Base-by-base conservation (phyloP, 768 basidiomycete species). In the Lactifluus rugatus region DNA sequence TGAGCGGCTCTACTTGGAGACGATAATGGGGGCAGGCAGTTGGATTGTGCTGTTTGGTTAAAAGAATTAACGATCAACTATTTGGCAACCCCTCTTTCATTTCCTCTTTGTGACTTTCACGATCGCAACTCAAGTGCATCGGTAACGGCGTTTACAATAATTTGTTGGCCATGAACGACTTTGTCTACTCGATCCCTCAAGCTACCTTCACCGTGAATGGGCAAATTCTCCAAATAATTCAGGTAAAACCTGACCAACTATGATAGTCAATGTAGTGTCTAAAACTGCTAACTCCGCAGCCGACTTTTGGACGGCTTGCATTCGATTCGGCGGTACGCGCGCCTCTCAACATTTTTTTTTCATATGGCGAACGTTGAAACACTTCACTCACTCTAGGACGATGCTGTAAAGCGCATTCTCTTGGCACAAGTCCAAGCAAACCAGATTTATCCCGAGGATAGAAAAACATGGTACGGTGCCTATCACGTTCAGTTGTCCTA, bases 191-290 rank as follows among this genome's bases (percentile, higher is more conserved):
- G 3, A 54, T 54, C 10, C 53, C 53, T 8, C 46, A 54, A 25
- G 53, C 53, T 3, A 34, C 53, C 8, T 54, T 47, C 53, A 42
- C 31, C 3, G 31, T 54, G 45, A 54, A 54, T 25, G 53, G 45
- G 32, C 53, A 54, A 26, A 46, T 21, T 19, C 28, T 54, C 28
- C 53, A 54, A 16, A 54, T 54, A 19, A 54, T 54, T 32, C 53
- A 54, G 44, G 53, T 44, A 8, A 44, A 23, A 23, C 19, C 3
- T 23, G 4, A 19, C n/a, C 37, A 16, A 21, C 8, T 10, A 41
- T 4, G 17, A 5, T 3, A 39, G 4, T 42, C 19, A 19, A 23
- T 5, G n/a, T 54, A 46, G n/a, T n/a, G n/a, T n/a, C n/a, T n/a
- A 23, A 32, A 25, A 14, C 28, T 5, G n/a, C 10, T 17, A 31